Conservation (phyloP, 805 yeast species). For the Candida multigemmis region DNA sequence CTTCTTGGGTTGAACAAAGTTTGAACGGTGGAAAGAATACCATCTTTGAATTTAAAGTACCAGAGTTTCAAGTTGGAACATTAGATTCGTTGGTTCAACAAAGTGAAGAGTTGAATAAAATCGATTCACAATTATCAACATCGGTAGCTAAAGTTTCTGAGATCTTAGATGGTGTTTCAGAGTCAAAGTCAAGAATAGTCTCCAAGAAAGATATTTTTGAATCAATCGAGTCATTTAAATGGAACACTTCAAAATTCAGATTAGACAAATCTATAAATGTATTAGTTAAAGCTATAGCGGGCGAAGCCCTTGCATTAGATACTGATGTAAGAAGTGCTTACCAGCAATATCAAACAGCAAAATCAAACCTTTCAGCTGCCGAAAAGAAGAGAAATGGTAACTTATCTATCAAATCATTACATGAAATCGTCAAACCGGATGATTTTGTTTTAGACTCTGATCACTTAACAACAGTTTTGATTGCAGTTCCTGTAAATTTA, state of each 20-base stretch:
- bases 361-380: conserved; percentile 74
- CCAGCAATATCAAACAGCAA: conserved; percentile 71
- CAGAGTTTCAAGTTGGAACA: conserved; percentile 89
- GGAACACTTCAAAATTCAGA: conserved; percentile 86
- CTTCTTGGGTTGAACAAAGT: conserved; percentile 46
- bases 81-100: conserved; percentile 85
- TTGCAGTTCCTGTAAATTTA: conserved; percentile 75
- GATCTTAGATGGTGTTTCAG: conserved; percentile 40
- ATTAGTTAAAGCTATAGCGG: conserved; percentile 57
- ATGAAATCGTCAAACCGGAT: conserved; percentile 74
- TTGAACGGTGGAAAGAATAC: conserved; percentile 52
- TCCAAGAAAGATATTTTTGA: conserved; percentile 44
- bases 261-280: conserved; percentile 76
- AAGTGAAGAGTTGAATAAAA: conserved; percentile 78
- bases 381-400: conserved; percentile 94
- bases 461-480: conserved; percentile 72
- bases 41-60: conserved; percentile 52
- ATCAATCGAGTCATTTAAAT: conserved; percentile 66
- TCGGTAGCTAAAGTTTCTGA: conserved; percentile 74
- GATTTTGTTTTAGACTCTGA: conserved; percentile 84
- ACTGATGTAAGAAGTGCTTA: conserved; percentile 73
- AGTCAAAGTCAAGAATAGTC: conserved; percentile 19
- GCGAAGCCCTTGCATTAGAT: conserved; percentile 78
- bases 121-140: conserved; percentile 67
- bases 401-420: conserved; percentile 81